Percentiles rank a stretch among this genome's conserved stretches.
These are phyloP conservation scores for Periglandula ipomoeae DNA, from an alignment of 2,329 filamentous ascomycete species.

Conservation along the genomic window DNA sequence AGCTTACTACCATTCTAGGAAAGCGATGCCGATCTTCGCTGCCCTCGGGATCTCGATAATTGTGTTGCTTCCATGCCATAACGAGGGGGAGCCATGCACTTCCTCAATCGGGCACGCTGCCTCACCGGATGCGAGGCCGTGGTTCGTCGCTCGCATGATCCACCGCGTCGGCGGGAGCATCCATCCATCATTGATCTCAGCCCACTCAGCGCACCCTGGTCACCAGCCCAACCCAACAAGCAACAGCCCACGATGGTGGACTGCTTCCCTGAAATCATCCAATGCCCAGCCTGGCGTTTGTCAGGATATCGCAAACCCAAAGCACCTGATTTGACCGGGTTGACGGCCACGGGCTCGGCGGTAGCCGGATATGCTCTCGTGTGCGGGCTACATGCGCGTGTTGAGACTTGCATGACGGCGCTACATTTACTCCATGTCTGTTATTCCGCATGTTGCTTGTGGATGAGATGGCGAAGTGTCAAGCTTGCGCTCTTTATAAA, in stretches of 20 bases:
- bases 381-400: neutral
- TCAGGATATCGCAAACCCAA: conserved; percentile 14
- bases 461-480: conserved; percentile 1
- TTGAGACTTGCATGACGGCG: neutral
- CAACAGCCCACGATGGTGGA: too few relatives aligned
- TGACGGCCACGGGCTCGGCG: neutral
- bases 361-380: neutral
- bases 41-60: too few relatives aligned
- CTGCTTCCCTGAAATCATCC: conserved; percentile 12
- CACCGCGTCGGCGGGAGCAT: neutral
- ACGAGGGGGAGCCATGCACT: too few relatives aligned
- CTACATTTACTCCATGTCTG: neutral
- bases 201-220: conserved; percentile 4
- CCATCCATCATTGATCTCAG: neutral
- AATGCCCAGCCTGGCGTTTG: conserved; percentile 22
- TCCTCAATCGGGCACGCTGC: too few relatives aligned
- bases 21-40: too few relatives aligned
- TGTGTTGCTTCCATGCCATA: too few relatives aligned
- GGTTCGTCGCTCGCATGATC: neutral
- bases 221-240: too few relatives aligned
- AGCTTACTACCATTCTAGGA: too few relatives aligned
- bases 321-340: conserved; percentile 1
- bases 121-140: neutral
- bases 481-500: neutral
- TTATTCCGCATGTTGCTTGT: neutral